Conservation (phyloP, 2,329 filamentous ascomycete species). For the Fusarium beomiforme region DNA sequence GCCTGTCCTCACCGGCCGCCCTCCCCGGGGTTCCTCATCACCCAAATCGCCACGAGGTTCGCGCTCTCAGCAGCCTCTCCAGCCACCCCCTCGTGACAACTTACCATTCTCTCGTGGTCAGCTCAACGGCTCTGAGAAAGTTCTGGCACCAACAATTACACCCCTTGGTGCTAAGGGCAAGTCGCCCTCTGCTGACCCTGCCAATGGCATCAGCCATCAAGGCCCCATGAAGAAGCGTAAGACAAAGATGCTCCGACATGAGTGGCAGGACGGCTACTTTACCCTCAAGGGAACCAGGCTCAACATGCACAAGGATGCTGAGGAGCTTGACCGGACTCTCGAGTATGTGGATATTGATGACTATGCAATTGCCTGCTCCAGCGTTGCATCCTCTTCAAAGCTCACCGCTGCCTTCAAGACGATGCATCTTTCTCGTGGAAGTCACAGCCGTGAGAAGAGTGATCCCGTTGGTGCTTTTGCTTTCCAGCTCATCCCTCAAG, state of each 20-base stretch:
- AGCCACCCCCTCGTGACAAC: constrained; percentile 63
- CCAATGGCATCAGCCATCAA: constrained; percentile 72
- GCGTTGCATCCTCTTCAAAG: constrained; percentile 79
- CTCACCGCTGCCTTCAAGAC: constrained; percentile 88
- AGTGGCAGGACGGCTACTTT: constrained; percentile 94
- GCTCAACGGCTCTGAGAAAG: constrained; percentile 57
- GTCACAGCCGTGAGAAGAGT: constrained; percentile 61
- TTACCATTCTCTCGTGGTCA: constrained; percentile 67
- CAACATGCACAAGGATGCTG: constrained; percentile 76
- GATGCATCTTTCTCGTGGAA: constrained; percentile 68
- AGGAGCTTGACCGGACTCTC: constrained; percentile 65
- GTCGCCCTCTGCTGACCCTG: constrained; percentile 46
- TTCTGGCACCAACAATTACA: constrained; percentile 53
- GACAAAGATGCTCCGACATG: constrained; percentile 86
- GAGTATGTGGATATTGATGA: constrained; percentile 89
- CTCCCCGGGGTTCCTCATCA: constrained; percentile 45
- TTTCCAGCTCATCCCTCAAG: constrained; percentile 85
- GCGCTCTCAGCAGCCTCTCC: constrained; percentile 52
- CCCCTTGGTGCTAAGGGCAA: constrained; percentile 42
- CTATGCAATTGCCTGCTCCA: constrained; percentile 87
- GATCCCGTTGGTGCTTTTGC: constrained; percentile 75
- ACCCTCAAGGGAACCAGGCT: constrained; percentile 80
- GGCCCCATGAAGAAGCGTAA: constrained; percentile 96
- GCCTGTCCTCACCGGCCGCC: constrained; percentile 51
- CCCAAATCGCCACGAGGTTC: constrained; percentile 51